Percentiles rank a stretch among this genome's conserved stretches.
Conservation (phyloP, 2,329 filamentous ascomycete genomes). For the Rachicladosporium sp. region DNA sequence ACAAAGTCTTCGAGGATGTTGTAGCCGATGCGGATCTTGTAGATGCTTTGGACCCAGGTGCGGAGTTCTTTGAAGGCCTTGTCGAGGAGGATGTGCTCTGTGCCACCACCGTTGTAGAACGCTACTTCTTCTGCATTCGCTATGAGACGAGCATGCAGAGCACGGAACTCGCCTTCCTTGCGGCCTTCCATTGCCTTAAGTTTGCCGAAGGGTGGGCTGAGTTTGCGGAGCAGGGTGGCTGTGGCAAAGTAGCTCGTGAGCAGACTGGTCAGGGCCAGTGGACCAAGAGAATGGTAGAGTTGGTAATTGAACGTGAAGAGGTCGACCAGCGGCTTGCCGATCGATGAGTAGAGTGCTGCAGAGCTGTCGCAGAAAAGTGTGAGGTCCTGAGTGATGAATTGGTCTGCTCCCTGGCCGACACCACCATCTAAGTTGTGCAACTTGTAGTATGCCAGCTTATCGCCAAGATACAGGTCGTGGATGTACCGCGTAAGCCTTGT, state of each 20-base stretch:
- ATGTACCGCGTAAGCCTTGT: slow-evolving; percentile 92
- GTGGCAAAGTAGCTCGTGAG: slow-evolving; percentile 90
- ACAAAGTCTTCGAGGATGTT: slow-evolving; percentile 99
- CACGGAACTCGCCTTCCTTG: slow-evolving; percentile 89
- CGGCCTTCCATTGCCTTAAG: slow-evolving; percentile 91
- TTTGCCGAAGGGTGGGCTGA: slow-evolving; percentile 93
- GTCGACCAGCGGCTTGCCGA: slow-evolving; percentile 97
- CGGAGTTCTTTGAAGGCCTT: slow-evolving; percentile 86
- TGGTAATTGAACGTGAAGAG: slow-evolving; percentile 97
- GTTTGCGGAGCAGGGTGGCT: slow-evolving; percentile 71
- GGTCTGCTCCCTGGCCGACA: slow-evolving; percentile 80
- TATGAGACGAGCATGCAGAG: slow-evolving; percentile 79
- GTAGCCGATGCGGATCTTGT: slow-evolving; percentile 93
- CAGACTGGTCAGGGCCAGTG: slow-evolving; percentile 72
- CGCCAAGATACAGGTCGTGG: slow-evolving; percentile 90
- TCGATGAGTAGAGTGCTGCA: slow-evolving; percentile 82
- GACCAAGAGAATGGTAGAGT: slow-evolving; percentile 80
- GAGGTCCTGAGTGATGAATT: slow-evolving; percentile 94
- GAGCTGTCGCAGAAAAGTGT: slow-evolving; percentile 90
- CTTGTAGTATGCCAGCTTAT: slow-evolving; percentile 94
- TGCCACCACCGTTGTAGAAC: slow-evolving; percentile 91
- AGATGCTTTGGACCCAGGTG: slow-evolving; percentile 96
- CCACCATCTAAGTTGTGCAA: slow-evolving; percentile 85
- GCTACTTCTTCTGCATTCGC: slow-evolving; percentile 96
- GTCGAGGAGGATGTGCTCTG: slow-evolving; percentile 86